A percentile compares a stretch with the other conserved stretches of the same genome.
Evolutionary conservation across 2,329 filamentous ascomycete genomes (phyloP).

Genomic region (Massarina eburnea): DNA sequence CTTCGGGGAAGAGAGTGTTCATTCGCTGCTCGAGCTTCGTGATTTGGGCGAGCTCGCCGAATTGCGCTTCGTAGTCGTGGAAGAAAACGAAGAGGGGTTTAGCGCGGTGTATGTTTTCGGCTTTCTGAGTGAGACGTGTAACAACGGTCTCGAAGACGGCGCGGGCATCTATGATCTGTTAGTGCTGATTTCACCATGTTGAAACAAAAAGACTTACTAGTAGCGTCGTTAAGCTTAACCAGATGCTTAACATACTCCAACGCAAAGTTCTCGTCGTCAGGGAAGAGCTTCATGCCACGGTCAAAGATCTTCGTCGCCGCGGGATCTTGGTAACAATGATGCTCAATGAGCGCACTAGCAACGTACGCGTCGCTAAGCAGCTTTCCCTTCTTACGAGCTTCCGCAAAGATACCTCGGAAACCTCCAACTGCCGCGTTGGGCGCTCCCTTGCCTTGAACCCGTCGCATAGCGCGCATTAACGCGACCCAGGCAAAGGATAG

Average conservation of each 20-base stretch:
- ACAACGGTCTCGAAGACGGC: constrained; percentile 96
- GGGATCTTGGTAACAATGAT: constrained; percentile 91
- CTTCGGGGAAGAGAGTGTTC: constrained; percentile 88
- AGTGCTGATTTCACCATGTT: constrained; percentile 9
- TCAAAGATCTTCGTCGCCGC: constrained; percentile 96
- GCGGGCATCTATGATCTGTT: constrained; percentile 68
- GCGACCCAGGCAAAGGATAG: constrained; percentile 96
- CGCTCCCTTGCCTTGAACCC: constrained; percentile 80
- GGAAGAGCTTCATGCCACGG: constrained; percentile 88
- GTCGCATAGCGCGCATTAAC: constrained; percentile 88
- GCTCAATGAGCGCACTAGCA: constrained; percentile 88
- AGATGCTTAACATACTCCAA: constrained; percentile 96
- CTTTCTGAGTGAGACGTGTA: constrained; percentile 75
- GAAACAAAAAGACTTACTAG: constrained; percentile 64
- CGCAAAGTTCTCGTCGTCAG: constrained; percentile 89
- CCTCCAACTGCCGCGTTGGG: constrained; percentile 65
- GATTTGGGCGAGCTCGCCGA: constrained; percentile 89
- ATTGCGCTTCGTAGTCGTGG: constrained; percentile 92
- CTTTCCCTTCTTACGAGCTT: constrained; percentile 83
- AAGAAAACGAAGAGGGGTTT: constrained; percentile 89
- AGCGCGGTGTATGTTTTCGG: constrained; percentile 71
- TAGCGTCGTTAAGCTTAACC: constrained; percentile 87
- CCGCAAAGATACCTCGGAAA: constrained; percentile 83
- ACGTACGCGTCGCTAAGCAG: constrained; percentile 95
- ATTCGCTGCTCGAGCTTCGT: constrained; percentile 89